phyloP scores from a whole-genome alignment of 2,329 filamentous ascomycete species.

The Juglanconis juglandina region DNA sequence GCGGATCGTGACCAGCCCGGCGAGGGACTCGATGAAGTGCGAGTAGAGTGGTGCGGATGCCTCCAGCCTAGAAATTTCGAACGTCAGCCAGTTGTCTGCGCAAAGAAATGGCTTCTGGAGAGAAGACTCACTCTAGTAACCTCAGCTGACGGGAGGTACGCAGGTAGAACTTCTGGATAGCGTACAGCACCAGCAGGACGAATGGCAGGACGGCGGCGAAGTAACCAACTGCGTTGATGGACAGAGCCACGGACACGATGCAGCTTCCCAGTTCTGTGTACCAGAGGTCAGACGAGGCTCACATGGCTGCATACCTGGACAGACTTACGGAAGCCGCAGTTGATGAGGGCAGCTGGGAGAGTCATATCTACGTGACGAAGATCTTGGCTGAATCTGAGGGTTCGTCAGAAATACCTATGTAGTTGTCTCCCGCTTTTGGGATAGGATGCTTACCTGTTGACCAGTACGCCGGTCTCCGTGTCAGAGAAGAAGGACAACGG shows the following conservation, averaged over 20 bases:
- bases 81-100: background rate
- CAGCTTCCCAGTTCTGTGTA: conserved; percentile 1
- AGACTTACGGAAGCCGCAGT: conserved; percentile 2
- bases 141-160: conserved; percentile 56
- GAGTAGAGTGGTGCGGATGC: conserved; percentile 2
- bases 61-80: conserved; percentile 14
- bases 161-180: conserved; percentile 53
- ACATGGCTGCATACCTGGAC: background rate
- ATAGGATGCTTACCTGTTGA: conserved; percentile 10
- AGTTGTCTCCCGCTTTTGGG: too few relatives aligned
- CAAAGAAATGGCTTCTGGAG: conserved; percentile 35
- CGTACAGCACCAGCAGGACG: conserved; percentile 40
- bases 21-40: conserved; percentile 40
- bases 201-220: conserved; percentile 43
- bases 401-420: background rate
- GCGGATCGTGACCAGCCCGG: conserved; percentile 45
- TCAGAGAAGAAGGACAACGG: conserved; percentile 22
- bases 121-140: conserved; percentile 51
- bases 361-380: conserved; percentile 6
- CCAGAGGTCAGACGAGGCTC: background rate
- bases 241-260: conserved; percentile 1
- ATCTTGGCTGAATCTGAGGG: conserved; percentile 11
- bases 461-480: conserved; percentile 19
- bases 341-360: conserved; percentile 3
- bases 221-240: background rate